Conservation (phyloP, 2,329 filamentous ascomycete genomes). For the Cryphonectria radicalis region DNA sequence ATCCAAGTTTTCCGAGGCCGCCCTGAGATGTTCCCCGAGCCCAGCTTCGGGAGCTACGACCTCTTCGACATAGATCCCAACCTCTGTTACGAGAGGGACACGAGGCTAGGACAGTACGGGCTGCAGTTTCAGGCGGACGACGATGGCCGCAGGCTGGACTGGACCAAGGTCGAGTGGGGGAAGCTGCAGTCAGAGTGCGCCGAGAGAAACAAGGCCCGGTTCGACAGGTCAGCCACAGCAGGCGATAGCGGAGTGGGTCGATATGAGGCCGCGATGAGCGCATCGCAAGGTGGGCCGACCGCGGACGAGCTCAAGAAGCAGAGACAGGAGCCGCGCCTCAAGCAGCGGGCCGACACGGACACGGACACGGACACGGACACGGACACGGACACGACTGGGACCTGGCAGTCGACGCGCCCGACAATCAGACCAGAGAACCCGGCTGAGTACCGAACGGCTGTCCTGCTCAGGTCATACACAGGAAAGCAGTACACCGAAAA, state of each 20-base stretch:
- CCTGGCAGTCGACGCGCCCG: constrained; percentile 10
- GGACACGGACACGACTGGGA: constrained; percentile 9
- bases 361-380: background rate
- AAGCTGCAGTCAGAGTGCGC: constrained; percentile 69
- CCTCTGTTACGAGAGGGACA: constrained; percentile 70
- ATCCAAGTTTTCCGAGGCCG: constrained; percentile 66
- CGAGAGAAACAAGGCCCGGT: constrained; percentile 69
- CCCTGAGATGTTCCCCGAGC: constrained; percentile 61
- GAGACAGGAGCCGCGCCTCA: constrained; percentile 23
- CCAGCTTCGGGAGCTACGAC: constrained; percentile 66
- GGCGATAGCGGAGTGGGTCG: constrained; percentile 46
- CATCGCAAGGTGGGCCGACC: constrained; percentile 22
- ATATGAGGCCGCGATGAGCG: constrained; percentile 43
- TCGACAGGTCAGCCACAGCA: constrained; percentile 41
- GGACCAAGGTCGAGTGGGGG: constrained; percentile 72
- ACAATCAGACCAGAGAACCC: constrained; percentile 23
- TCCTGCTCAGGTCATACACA: constrained; percentile 77
- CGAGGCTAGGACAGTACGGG: constrained; percentile 71
- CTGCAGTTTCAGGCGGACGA: constrained; percentile 54
- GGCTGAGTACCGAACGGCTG: constrained; percentile 64
- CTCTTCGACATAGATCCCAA: constrained; percentile 64
- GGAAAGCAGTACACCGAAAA: constrained; percentile 78
- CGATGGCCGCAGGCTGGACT: constrained; percentile 53
- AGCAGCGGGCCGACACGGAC: constrained; percentile 4
- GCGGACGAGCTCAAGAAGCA: constrained; percentile 28